Evolutionary conservation across 2,329 filamentous ascomycete genomes (phyloP), one percentile per base, ranked within the genome.

Genomic region (Cordyceps sp.): DNA sequence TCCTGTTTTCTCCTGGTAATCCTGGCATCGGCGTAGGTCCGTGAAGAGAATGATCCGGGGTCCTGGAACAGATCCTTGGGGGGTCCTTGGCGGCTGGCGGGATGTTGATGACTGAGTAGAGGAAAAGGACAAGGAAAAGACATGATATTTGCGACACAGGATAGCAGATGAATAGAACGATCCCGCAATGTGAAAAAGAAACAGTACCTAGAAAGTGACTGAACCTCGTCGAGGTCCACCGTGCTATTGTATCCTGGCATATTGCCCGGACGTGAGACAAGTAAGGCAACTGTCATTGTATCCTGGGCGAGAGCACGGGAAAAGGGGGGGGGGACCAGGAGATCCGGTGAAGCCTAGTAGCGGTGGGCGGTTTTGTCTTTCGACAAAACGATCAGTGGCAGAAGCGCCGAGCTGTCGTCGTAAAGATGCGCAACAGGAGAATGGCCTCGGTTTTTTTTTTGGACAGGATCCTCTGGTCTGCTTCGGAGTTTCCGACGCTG

Each of bases 121-220:
- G 25, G 12, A 25, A 32, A 27, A n/a, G n/a, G n/a, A n/a, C n/a
- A n/a, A n/a, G n/a, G n/a, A n/a, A n/a, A n/a, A n/a, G n/a, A n/a
- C n/a, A n/a, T n/a, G n/a, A n/a, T n/a, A n/a, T n/a, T 12, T n/a
- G 21, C 18, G 29, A 12, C 16, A 33, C n/a, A 54, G 47, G 53
- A 34, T 53, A 46, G 58, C 44, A 49, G 48, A 52, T 48, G 47
- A 14, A 29, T 6, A 29, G 9, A 16, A 29, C 40, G 45, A 54
- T 53, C 57, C 60, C 54, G 54, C 57, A 49, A 52, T 53, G 45
- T 43, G 50, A 28, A 36, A 52, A 58, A 59, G 62, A 62, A 62
- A 60, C 63, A 69, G 58, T 73, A 73, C 69, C 69, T 73, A 59
- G 65, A 61, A 50, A 69, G 62, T 48, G 64, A 66, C 50, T 68